Base-by-base conservation (phyloP, 2,329 filamentous ascomycete genomes). In the Penicillium rolfsii region DNA sequence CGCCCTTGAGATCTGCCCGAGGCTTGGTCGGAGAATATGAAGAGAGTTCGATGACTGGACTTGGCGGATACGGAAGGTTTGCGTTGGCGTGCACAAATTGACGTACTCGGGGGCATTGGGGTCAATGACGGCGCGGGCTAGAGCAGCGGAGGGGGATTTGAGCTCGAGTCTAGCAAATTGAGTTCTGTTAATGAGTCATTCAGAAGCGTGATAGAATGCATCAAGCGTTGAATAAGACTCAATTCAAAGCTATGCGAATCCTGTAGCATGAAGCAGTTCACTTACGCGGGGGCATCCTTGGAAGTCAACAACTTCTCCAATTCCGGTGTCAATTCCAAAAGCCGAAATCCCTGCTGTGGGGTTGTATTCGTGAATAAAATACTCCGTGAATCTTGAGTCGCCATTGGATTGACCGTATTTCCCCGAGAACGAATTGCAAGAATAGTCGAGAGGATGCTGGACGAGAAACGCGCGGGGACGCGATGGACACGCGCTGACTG, bases 31-130 rank as follows among this genome's bases (percentile, higher is more conserved):
- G 26, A 85, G 76, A 40, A 88, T 70, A 72, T 85, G 84, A 58
- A 89, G 79, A 38, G 84, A 85, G 66, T 89, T 89, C 28, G 86
- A 88, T 16, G 86, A 88, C 67, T 87, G 85, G 55, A 89, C 86
- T 73, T 89, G 86, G 66, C 85, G 85, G 55, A 89, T 75, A 60
- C 83, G 81, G 76, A 83, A 89, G 11, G 85, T 86, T 65, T 82
- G 79, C 57, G 78, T 77, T 9, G 79, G 76, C 2, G 85, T 87
- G 75, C 86, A 89, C 61, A 89, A 78, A 61, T 87, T 85, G 33
- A 84, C 83, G 59, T 78, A 79, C 48, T 79, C 74, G 53, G 68
- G 70, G 30, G 70, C 65, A 40, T 66, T 57, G 22, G 68, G 59
- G n/a, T 71, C 67, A 4, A 62, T 48, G 14, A 67, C 64, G 22